Evolutionary conservation across 257 asterid genomes (phyloP), one percentile per base, ranked within the genome.

Genomic region (Fraxinus americana): DNA sequence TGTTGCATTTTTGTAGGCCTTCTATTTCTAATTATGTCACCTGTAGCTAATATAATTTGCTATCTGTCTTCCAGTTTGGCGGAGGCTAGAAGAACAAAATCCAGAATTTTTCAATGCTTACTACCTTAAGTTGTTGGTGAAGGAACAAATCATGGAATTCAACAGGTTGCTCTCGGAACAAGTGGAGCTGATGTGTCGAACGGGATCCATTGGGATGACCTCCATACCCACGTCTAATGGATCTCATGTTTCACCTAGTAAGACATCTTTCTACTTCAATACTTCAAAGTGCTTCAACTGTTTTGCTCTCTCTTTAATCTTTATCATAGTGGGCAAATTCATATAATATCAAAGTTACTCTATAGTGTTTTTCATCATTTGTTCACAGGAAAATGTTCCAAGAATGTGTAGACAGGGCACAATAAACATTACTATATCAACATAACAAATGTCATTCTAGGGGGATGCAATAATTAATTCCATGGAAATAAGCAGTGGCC

Each of bases 71-170:
- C 80, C 92, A 95, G 99, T 95, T 77, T 95, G 99, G 99, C 90
- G 85, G 85, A 88, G 82, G 84, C 97, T 95, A 75, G 97, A 92
- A 83, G 86, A 87, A 76, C 91, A 91, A 83, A 89, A 95, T 84
- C 94, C 75, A 54, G 97, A 89, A 1, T 92, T 95, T 83, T 93
- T 95, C 84, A 83, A 86, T 87, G 96, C 92, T 72, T 95, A 95
- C 82, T 88, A 89, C 78, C 85, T 91, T 43, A 88, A 88, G 77
- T 74, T 92, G 87, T 76, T 86, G 85, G 94, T 92, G 79, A 89
- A 94, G 82, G 91, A 89, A 45, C 98, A 94, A 87, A 94, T 94
- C 72, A 23, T 88, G 87, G 94, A 89, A 78, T 94, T 91, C 89
- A 94, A 94, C 83, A 89, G 86, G 85, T 79, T 92, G 86, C 96